Conservation (phyloP, 2,329 filamentous ascomycete species). For the Mollisiaceae sp. region DNA sequence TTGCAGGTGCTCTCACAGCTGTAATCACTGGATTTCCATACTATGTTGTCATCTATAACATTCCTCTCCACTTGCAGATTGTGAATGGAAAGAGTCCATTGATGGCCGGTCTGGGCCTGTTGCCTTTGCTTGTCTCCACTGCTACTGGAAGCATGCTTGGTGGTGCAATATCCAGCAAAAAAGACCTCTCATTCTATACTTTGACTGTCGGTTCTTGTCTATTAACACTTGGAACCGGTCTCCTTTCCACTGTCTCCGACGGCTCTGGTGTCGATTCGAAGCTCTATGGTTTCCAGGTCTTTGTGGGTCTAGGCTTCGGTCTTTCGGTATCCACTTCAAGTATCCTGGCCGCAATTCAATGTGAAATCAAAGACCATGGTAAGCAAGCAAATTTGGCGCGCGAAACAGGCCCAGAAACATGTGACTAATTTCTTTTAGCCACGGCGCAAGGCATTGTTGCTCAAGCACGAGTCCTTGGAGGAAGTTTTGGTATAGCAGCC, state of each 20-base stretch:
- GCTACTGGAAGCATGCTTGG: conserved; percentile 61
- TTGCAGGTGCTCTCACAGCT: conserved; percentile 58
- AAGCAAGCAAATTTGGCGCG: neutral
- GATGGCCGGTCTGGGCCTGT: conserved; percentile 59
- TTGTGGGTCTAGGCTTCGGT: conserved; percentile 63
- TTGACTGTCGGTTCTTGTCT: conserved; percentile 55
- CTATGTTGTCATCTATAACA: conserved; percentile 58
- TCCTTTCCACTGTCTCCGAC: conserved; percentile 49
- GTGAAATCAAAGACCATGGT: conserved; percentile 45
- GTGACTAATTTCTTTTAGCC: conserved; percentile 40
- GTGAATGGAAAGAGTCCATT: conserved; percentile 58
- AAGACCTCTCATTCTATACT: conserved; percentile 59
- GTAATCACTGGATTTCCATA: conserved; percentile 62
- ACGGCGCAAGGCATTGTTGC: conserved; percentile 63
- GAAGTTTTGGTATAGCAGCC: conserved; percentile 60
- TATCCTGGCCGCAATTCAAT: conserved; percentile 62
- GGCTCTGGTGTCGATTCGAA: conserved; percentile 9
- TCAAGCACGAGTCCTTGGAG: conserved; percentile 63
- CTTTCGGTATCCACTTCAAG: conserved; percentile 40
- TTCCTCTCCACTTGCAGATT: conserved; percentile 65
- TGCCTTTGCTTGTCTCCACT: conserved; percentile 61
- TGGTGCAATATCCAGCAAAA: conserved; percentile 57
- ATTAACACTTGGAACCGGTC: conserved; percentile 56
- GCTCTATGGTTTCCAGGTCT: conserved; percentile 56
- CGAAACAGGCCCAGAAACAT: neutral